These are phyloP conservation scores for Lipomyces sp. DNA, from an alignment of 805 yeast genomes.

Conservation along the genomic window DNA sequence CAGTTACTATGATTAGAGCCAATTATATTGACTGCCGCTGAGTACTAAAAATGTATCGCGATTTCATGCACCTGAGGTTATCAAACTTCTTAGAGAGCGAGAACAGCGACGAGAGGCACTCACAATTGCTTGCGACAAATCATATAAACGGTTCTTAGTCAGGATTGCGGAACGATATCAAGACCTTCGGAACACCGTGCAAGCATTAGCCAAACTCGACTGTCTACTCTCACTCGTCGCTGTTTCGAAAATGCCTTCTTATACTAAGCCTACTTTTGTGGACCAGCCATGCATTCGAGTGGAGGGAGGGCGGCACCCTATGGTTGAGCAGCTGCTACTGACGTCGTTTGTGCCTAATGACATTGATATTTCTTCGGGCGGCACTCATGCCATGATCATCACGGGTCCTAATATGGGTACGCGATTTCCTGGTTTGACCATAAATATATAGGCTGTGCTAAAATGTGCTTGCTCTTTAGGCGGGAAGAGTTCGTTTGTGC, in stretches of 20 bases:
- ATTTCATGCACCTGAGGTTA: conserved; percentile 67
- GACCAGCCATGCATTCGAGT: conserved; percentile 55
- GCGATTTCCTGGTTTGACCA: neutral
- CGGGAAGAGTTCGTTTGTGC: conserved; percentile 77
- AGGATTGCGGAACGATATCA: conserved; percentile 50
- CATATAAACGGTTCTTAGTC: conserved; percentile 50
- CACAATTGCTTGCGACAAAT: conserved; percentile 52
- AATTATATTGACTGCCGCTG: neutral
- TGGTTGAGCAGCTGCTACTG: conserved; percentile 57
- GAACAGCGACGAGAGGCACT: conserved; percentile 66
- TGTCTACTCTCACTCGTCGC: conserved; percentile 69
- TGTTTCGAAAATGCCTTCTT: conserved; percentile 56
- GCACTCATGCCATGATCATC: conserved; percentile 62
- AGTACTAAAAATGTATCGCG: conserved; percentile 67
- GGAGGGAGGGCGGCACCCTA: conserved; percentile 67
- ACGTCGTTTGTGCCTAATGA: conserved; percentile 68
- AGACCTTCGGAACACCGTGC: conserved; percentile 52
- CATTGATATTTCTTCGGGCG: conserved; percentile 53
- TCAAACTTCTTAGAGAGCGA: conserved; percentile 56
- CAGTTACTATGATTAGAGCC: neutral
- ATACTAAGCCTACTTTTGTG: conserved; percentile 57
- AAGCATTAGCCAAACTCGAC: conserved; percentile 61
- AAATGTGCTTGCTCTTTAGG: conserved; percentile 48
- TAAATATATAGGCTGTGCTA: neutral
- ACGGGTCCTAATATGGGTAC: conserved; percentile 70